Base-by-base conservation (phyloP, 2,329 filamentous ascomycete genomes). In the Ilyonectria destructans region DNA sequence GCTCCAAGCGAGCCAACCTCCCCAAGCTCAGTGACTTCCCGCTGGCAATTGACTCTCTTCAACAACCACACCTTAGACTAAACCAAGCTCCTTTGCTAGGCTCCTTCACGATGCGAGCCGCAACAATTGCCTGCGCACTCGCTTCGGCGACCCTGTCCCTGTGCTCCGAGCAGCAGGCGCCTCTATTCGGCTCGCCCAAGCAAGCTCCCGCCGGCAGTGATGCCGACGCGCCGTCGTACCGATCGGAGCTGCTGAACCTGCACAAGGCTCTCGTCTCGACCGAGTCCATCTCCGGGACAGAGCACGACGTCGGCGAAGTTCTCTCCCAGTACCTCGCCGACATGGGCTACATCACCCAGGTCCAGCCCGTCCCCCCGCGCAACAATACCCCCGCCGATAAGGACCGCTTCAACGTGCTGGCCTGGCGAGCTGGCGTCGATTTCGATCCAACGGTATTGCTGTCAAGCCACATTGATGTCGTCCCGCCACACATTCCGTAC, bases 401-500 rank as follows among this genome's bases (percentile, higher is more conserved):
- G 19, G 70, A 75, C 29, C 78, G 81, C 58, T 95, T 92, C 84
- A 97, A 97, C 76, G 85, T 97, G 56, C 84, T 95, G 46, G 95
- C 95, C 2, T 94, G 85, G 85, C 84, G 82, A 1, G 80, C 88
- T 68, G 74, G 74, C 2, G 78, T 81, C 54, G 80, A 81, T 17
- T 84, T 86, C 43, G 82, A 86, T 10, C 87, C 90, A 2, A 86
- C 86, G 37, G 84, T 93, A 12, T 83, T 94, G n/a, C 81, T 95
- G 1, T 91, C 91, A 1, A 95, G 92, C 64, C 95, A 97, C 79
- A 96, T 97, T 75, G 95, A 98, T 75, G 88, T 88, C 2, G 91
- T 93, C 0, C 92, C 93, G 1, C 93, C 93, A 0, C 90, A 89
- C 78, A 92, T 93, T 67, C 91, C 91, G 0, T 94, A 94, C 79